A percentile compares a stretch with the other conserved stretches of the same genome.
These are phyloP conservation scores for Verbena officinalis DNA, from an alignment of 257 asterid genomes.

Conservation along the genomic window DNA sequence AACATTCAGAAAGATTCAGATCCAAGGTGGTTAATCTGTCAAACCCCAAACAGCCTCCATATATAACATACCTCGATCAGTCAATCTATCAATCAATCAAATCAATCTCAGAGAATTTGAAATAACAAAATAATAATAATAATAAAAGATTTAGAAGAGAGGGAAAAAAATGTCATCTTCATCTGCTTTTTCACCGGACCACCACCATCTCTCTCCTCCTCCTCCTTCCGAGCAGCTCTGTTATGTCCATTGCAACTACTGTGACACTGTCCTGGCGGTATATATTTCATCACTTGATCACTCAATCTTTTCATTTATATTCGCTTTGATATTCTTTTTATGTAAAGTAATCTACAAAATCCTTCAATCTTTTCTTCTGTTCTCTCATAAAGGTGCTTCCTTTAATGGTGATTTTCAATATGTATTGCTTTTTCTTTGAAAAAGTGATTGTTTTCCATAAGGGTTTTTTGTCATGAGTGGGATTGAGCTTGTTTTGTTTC, in stretches of 20 bases:
- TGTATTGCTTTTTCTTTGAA: too few species aligned
- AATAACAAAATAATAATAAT: background rate
- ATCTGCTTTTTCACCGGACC: constrained; percentile 77
- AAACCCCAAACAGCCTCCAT: constrained; percentile 31
- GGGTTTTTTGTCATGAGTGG: too few species aligned
- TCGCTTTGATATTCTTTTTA: background rate
- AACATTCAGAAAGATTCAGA: constrained; percentile 49
- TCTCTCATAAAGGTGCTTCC: too few species aligned
- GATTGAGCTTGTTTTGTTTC: too few species aligned
- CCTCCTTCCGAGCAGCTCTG: constrained; percentile 87
- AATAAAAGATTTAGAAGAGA: background rate
- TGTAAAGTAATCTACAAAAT: background rate
- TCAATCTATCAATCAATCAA: constrained; percentile 91
- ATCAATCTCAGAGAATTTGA: constrained; percentile 38
- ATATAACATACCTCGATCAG: constrained; percentile 57
- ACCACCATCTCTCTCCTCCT: constrained; percentile 61
- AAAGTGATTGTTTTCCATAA: too few species aligned
- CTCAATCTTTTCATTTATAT: background rate
- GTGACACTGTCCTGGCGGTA: constrained; percentile 97
- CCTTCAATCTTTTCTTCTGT: too few species aligned
- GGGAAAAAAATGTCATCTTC: constrained; percentile 74
- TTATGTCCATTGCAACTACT: constrained; percentile 90
- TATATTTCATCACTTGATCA: background rate
- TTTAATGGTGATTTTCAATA: too few species aligned
- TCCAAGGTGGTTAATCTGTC: constrained; percentile 70